Base-by-base conservation (phyloP, 2,329 filamentous ascomycete species). In the Colletotrichum sp. region DNA sequence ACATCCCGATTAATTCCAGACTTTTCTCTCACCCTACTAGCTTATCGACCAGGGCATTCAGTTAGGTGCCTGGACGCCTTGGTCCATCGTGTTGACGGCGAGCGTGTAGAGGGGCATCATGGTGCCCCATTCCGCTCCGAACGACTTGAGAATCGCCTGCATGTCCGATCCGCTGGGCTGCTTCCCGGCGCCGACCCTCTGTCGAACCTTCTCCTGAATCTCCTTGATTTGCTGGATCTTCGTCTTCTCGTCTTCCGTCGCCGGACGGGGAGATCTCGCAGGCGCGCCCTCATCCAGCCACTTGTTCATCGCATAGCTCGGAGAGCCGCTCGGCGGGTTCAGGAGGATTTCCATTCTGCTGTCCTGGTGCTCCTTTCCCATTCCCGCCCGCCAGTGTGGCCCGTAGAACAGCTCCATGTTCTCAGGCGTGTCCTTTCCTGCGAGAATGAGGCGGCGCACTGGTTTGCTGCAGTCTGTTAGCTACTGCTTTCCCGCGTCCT, bases 81-180 rank as follows among this genome's bases (percentile, higher is more conserved):
- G 71, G 8, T 72, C 71, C 71, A 72, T 69, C 4, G 71, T 39
- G 30, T 72, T 72, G 55, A 32, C 28, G 12, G 71, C 71, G 18
- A 69, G 64, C 21, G 12, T 69, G 36, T 72, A 72, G 6, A 69
- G 9, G 16, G 52, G 5, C 13, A 34, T 5, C 21, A 69, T 62
- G 4, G 21, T 9, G 4, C 10, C 4, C 64, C 65, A 62, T 10
- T 63, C 15, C 5, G 63, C 32, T 26, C 71, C 71, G 16, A 39
- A 30, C 15, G 64, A 36, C 55, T 28, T 30, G 36, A 72, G 28
- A 18, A 69, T 36, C 16, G 18, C 36, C 36, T 16, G 13, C 64
- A 69, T 69, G 55, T 69, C 71, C 2, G 15, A 18, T 5, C 15
- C 3, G 21, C 28, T 34, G 6, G 44, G 36, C n/a, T n/a, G 6